Base-by-base conservation (phyloP, 2,329 filamentous ascomycete genomes). In the Calonectria pseudoreteaudii region DNA sequence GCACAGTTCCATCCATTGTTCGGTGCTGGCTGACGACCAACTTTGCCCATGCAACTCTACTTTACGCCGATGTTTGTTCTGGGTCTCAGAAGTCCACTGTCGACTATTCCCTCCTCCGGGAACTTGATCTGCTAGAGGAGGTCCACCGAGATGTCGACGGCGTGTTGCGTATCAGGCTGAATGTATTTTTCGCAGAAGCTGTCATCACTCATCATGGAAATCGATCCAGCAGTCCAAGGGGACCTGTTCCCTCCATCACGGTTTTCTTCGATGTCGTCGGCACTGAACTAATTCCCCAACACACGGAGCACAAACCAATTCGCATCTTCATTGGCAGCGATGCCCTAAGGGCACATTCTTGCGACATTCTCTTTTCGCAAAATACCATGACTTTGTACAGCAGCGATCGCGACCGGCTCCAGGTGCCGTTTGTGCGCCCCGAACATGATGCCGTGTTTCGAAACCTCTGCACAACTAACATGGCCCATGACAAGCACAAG, bases 21-120 rank as follows among this genome's bases (percentile, higher is more conserved):
- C 93, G 97, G 74, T 99, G 97, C 86, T 98, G 97, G 96, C 88
- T 98, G 79, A 96, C 94, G 31, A 94, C 93, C 44, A 93, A 95
- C 80, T 98, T 98, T 85, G 96, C 95, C 18, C 96, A 98, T 82
- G 93, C 94, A 77, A 94, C 95, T 13, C 90, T 98, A 20, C 88
- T 98, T 7, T 98, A 98, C 82, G 97, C 96, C 44, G 96, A 95
- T 41, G 89, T 98, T 3, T 98, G 97, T 84, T 96, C 95, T 2
- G 97, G 96, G 2, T 98, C 97, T 7, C 95, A 96, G 83, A 93
- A 92, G 79, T 98, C 97, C 1, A 92, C 92, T n/a, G 86, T 99
- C 58, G 94, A 97, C 70, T 89, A 91, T 78, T 91, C 92, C 8
- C 89, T 98, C 67, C 87, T 98, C 65, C 91, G 91, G 76, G 93